Percentiles rank a stretch among this genome's conserved stretches.
These are phyloP conservation scores for Arthrobotrys entomopaga DNA, from an alignment of 2,329 filamentous ascomycete species.

Conservation along the genomic window DNA sequence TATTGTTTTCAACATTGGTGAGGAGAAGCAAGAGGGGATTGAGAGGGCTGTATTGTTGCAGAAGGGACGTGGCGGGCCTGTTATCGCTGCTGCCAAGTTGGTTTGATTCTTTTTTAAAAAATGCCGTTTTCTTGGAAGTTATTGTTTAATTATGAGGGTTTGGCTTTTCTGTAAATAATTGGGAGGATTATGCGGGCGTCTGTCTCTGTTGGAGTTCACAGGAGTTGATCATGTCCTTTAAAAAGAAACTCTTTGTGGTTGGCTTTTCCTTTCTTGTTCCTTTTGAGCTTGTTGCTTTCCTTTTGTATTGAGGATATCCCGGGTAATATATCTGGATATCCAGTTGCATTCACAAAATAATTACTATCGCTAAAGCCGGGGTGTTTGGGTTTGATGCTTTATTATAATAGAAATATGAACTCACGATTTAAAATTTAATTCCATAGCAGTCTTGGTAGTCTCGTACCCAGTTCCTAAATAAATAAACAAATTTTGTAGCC, in stretches of 20 bases:
- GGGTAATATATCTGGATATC: too few relatives aligned
- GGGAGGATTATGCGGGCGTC: neutral
- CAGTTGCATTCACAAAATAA: too few relatives aligned
- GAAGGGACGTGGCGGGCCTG: slow-evolving; percentile 58
- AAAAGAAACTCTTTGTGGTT: neutral
- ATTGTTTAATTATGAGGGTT: neutral
- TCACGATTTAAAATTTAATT: too few relatives aligned
- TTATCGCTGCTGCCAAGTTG: slow-evolving; percentile 58
- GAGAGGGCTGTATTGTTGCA: slow-evolving; percentile 60
- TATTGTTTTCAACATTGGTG: slow-evolving; percentile 57
- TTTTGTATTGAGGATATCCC: neutral
- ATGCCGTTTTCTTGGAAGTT: neutral
- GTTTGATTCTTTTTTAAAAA: too few relatives aligned
- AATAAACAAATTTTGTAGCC: too few relatives aligned
- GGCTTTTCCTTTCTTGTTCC: neutral
- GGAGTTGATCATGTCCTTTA: neutral
- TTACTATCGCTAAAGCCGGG: too few relatives aligned
- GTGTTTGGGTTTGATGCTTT: too few relatives aligned
- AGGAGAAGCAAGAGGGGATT: slow-evolving; percentile 57
- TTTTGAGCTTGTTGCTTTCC: too few relatives aligned
- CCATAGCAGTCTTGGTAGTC: too few relatives aligned
- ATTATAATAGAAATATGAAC: too few relatives aligned
- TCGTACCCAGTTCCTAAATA: too few relatives aligned
- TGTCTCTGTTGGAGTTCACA: slow-evolving; percentile 20
- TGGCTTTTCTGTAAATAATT: slow-evolving; percentile 13